Evolutionary conservation across 306 rosid genomes (phyloP).

Genomic region (Medicago ruthenica): DNA sequence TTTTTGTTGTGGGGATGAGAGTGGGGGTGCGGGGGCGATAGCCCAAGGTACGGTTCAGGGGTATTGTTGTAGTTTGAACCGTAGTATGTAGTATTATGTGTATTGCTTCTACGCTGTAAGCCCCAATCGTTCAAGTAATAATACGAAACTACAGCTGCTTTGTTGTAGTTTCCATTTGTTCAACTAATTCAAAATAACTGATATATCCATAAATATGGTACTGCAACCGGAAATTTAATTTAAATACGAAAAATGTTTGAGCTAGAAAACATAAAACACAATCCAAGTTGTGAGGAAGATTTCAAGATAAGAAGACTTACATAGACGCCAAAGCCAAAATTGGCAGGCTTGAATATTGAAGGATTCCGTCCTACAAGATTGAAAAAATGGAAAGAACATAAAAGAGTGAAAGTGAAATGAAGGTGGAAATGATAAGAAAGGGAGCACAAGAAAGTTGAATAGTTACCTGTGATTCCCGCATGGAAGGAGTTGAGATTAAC

Average conservation of each 20-base stretch:
- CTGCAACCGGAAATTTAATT: no score
- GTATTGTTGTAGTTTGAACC: no score
- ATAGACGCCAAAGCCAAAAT: constrained; percentile 30
- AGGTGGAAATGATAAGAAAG: not conserved
- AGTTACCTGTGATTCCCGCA: constrained; percentile 36
- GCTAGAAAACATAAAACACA: not conserved
- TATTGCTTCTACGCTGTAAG: no score
- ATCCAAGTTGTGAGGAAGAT: not conserved
- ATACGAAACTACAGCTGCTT: no score
- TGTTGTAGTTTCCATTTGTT: not conserved
- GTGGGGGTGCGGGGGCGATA: no score
- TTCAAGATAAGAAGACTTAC: constrained; percentile 27
- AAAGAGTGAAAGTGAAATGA: constrained; percentile 20
- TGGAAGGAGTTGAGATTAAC: constrained; percentile 41
- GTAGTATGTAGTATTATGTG: no score
- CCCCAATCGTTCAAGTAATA: no score
- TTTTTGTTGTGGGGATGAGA: no score
- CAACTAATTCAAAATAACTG: not conserved
- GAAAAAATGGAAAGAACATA: constrained; percentile 36
- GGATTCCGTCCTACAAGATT: constrained; percentile 42
- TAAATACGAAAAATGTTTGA: not conserved
- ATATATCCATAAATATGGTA: not conserved
- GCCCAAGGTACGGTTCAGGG: no score
- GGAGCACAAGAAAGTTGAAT: constrained; percentile 8
- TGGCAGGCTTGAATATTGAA: constrained; percentile 37